Evolutionary conservation across 345 rosid species (phyloP).

Genomic region (Clausena lansium): DNA sequence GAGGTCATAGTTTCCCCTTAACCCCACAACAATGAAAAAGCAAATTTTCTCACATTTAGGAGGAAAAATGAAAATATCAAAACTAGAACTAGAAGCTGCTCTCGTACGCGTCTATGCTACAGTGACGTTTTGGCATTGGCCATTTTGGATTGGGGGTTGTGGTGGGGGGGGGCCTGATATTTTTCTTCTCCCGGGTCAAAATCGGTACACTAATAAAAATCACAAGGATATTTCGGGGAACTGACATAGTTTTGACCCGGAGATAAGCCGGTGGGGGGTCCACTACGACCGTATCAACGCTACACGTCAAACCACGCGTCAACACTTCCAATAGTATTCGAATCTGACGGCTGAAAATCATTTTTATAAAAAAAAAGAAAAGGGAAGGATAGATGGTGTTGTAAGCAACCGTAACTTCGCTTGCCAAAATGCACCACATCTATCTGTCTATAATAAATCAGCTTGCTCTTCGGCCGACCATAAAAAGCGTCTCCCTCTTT

Average conservation of each 20-base stretch:
- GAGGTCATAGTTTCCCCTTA: conserved; percentile 6
- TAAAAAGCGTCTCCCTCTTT: conserved; percentile 11
- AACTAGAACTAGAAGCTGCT: neutral
- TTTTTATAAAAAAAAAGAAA: neutral
- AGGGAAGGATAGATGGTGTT: no score
- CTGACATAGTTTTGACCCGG: neutral
- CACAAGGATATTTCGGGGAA: conserved; percentile 5
- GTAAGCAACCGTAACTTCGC: neutral
- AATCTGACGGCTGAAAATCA: conserved; percentile 3
- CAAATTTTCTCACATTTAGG: no score
- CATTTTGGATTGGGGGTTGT: no score
- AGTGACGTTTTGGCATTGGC: conserved; percentile 13
- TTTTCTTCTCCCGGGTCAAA: conserved; percentile 8
- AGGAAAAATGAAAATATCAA: no score
- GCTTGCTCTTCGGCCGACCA: conserved; percentile 34
- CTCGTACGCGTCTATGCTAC: conserved; percentile 32
- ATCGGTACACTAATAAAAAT: neutral
- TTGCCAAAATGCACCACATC: neutral
- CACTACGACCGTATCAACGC: neutral
- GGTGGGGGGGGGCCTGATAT: no score
- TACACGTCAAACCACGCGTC: neutral
- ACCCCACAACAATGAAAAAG: no score
- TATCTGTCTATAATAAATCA: neutral
- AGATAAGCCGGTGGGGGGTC: neutral
- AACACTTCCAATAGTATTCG: no score